phyloP scores from a whole-genome alignment of 805 yeast genomes.

The Wickerhamia fluorescens region DNA sequence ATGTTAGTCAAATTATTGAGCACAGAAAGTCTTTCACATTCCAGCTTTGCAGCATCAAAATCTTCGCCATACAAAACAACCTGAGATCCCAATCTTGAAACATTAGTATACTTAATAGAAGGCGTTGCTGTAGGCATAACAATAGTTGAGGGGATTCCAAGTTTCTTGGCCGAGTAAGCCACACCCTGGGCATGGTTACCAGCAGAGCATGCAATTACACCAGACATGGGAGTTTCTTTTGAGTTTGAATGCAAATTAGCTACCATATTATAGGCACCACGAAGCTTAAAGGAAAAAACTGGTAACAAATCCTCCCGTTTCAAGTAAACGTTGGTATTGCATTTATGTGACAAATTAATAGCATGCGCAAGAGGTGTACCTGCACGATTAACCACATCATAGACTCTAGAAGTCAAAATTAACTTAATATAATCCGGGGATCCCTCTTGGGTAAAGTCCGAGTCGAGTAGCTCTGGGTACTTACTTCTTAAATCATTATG shows the following conservation, averaged over 20 bases:
- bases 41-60: conserved; percentile 90
- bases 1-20: conserved; percentile 77
- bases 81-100: conserved; percentile 85
- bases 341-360: conserved; percentile 60
- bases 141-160: conserved; percentile 89
- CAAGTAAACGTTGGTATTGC: conserved; percentile 68
- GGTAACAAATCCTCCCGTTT: conserved; percentile 93
- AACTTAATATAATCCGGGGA: conserved; percentile 91
- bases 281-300: conserved; percentile 89
- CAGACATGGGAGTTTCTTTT: conserved; percentile 52
- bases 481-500: too few relatives aligned
- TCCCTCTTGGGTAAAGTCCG: conserved; percentile 55
- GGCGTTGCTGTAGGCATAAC: conserved; percentile 99
- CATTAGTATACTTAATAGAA: conserved; percentile 86
- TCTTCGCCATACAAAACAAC: conserved; percentile 92
- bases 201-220: conserved; percentile 97
- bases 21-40: conserved; percentile 65
- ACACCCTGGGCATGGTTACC: conserved; percentile 99
- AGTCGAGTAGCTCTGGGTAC: conserved; percentile 40
- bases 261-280: conserved; percentile 98
- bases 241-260: conserved; percentile 65
- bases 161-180: conserved; percentile 79
- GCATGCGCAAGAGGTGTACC: conserved; percentile 85
- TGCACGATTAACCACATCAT: conserved; percentile 72
- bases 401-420: conserved; percentile 86